Evolutionary conservation across 208 protist genomes (phyloP).

Genomic region (Trypanosoma cruzi): DNA sequence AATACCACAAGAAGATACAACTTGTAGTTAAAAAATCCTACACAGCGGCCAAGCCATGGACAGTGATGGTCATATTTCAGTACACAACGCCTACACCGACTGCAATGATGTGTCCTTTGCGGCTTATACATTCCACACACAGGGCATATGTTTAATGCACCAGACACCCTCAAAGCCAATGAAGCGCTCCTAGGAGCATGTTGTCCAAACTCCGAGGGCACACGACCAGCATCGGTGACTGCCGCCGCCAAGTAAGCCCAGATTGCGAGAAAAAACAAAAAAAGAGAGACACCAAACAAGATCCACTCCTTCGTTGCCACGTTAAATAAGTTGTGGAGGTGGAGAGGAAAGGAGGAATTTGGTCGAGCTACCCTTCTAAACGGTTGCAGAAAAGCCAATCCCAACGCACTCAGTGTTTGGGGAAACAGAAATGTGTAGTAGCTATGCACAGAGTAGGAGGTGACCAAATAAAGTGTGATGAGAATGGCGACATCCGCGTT

Average conservation of each 20-base stretch:
- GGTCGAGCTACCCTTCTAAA: constrained; percentile 20
- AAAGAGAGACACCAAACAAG: constrained; percentile 54
- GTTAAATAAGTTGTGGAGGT: constrained; percentile 24
- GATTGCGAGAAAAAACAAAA: constrained; percentile 57
- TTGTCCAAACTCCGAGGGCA: constrained; percentile 75
- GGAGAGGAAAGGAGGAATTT: constrained; percentile 26
- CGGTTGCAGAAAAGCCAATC: constrained; percentile 25
- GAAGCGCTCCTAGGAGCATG: constrained; percentile 57
- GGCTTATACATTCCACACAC: constrained; percentile 89
- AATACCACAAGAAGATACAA: constrained; percentile 84
- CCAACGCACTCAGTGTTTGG: constrained; percentile 41
- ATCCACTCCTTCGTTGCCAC: constrained; percentile 42
- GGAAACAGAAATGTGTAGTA: constrained; percentile 86
- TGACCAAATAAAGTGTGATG: constrained; percentile 49
- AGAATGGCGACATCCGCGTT: constrained; percentile 61
- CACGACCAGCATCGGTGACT: constrained; percentile 57
- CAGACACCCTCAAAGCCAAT: constrained; percentile 47
- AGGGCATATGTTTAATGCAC: constrained; percentile 74
- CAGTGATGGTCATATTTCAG: constrained; percentile 95
- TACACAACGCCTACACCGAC: constrained; percentile 85
- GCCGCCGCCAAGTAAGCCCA: constrained; percentile 86
- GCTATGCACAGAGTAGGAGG: constrained; percentile 66
- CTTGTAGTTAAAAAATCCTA: constrained; percentile 95
- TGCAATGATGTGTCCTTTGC: constrained; percentile 89
- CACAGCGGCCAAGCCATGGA: constrained; percentile 91